Base-by-base conservation (phyloP, 805 yeast genomes). In the Candida ipomoeae region DNA sequence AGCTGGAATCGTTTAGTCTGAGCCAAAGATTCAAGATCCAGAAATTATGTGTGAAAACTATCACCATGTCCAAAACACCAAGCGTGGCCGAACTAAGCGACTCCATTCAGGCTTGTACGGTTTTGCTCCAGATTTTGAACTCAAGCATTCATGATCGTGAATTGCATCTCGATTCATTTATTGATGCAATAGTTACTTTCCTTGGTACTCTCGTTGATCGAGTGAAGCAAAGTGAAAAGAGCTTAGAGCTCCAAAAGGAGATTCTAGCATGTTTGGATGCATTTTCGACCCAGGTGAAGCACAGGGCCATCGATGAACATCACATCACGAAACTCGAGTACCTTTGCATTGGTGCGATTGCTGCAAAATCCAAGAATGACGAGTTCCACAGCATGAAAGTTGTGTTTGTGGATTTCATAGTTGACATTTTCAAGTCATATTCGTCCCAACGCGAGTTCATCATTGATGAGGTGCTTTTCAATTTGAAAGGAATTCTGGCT, bases 301-400 rank as follows among this genome's bases (percentile, higher is more conserved):
- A 40, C 10, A 45, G 54, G 3, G 38, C 59, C 5, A 44, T 65
- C 0, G 68, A 81, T 48, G 91, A 85, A 37, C 71, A 68, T 2
- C 58, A 77, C 0, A 60, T 85, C 8, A 82, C 89, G 0, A 79
- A 77, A 53, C 57, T 87, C 29, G 88, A 85, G 52, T 85, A 81
- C 56, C 62, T 81, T 21, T 64, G 77, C 6, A 56, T 73, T 6
- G 63, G 62, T 32, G 56, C 75, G 0, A 60, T 83, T 0, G 82
- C 80, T 55, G 56, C 62, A 21, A 74, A 70, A n/a, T 49, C 53
- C 1, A 57, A 57, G 1, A 35, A 46, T 0, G 34, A 60, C 2
- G 53, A 51, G 6, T 61, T 65, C 4, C 70, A 69, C 14, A 56
- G 61, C 3, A 52, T 77, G 42, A 64, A 66, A 37, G 51, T 35